Base-by-base conservation (phyloP, 2,329 filamentous ascomycete species). In the Sordariomycetes sp. region DNA sequence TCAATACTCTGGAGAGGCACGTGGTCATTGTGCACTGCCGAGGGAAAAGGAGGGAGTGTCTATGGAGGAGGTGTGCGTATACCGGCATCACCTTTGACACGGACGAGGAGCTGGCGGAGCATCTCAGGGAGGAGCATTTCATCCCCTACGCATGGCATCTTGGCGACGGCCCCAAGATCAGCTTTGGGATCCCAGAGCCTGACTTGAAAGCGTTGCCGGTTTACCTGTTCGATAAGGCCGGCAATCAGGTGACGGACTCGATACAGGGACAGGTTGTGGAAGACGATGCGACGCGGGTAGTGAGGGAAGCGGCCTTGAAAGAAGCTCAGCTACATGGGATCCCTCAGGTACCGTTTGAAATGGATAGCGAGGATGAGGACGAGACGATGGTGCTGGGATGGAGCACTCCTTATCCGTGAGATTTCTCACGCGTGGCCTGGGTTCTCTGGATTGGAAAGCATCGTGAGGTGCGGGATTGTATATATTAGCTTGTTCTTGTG, bases 171-270 rank as follows among this genome's bases (percentile, higher is more conserved):
- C 78, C 78, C 10, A 72, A 68, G 58, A 82, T 81, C 62, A 70
- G 61, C 48, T 11, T 34, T 3, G 51, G n/a, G 12, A 53, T 16
- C 3, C 58, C 64, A 20, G 60, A 66, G 52, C 5, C 8, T n/a
- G 59, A 60, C 11, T 62, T 65, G 25, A 22, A 61, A 52, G 59
- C 67, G 34, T 60, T 79, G 11, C 80, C 80, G 0, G 61, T 65
- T 24, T 85, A 80, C 64, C 72, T 86, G 0, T 76, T 78, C 56
- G 78, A 82, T 57, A 64, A 69, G 35, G 61, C 75, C 16, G 82
- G 82, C 16, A 71, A 72, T 3, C 81, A 85, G 66, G 76, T 86
- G 37, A 86, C 82, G 6, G 82, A 82, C 0, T 82, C 78, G 14
- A 69, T 86, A 22, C 66, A 66, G n/a, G 69, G 74, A 28, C 80